Evolutionary conservation across 345 rosid species (phyloP).

Genomic region (Lepidium africanum): DNA sequence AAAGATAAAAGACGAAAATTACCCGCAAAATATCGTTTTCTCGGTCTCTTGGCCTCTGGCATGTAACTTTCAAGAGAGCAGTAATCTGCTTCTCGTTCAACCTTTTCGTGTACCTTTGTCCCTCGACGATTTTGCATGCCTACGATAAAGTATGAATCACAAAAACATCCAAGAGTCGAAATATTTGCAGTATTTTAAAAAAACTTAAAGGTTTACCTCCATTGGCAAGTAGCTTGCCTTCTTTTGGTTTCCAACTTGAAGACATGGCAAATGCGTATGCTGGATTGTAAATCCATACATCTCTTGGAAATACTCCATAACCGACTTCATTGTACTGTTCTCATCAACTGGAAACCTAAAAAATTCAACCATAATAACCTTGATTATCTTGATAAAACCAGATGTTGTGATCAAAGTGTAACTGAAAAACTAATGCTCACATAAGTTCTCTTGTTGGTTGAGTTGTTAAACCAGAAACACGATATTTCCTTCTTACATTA

Average conservation of each 20-base stretch:
- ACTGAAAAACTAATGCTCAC: constrained; percentile 32
- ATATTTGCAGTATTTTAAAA: background rate
- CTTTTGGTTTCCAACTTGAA: constrained; percentile 97
- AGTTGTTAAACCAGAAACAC: constrained; percentile 96
- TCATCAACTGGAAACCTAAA: constrained; percentile 96
- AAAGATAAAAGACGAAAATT: background rate
- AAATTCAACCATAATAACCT: background rate
- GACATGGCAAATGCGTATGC: constrained; percentile 92
- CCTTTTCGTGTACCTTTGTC: constrained; percentile 89
- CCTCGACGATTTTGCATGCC: constrained; percentile 99
- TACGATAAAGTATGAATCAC: constrained; percentile 9
- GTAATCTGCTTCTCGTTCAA: constrained; percentile 95
- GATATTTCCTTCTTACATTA: constrained; percentile 83
- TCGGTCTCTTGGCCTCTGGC: constrained; percentile 93
- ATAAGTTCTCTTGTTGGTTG: constrained; percentile 95
- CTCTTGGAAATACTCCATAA: constrained; percentile 95
- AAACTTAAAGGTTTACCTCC: constrained; percentile 49
- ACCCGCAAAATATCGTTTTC: constrained; percentile 84
- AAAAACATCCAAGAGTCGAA: background rate
- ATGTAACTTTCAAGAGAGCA: constrained; percentile 81
- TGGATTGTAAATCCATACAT: constrained; percentile 95
- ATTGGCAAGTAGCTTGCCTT: constrained; percentile 98
- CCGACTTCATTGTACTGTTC: constrained; percentile 85
- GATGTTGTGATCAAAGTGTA: background rate
- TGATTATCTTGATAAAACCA: background rate